Evolutionary conservation across 805 yeast genomes (phyloP), one percentile per base, ranked within the genome.

Genomic region (Ogataea glucozyma): DNA sequence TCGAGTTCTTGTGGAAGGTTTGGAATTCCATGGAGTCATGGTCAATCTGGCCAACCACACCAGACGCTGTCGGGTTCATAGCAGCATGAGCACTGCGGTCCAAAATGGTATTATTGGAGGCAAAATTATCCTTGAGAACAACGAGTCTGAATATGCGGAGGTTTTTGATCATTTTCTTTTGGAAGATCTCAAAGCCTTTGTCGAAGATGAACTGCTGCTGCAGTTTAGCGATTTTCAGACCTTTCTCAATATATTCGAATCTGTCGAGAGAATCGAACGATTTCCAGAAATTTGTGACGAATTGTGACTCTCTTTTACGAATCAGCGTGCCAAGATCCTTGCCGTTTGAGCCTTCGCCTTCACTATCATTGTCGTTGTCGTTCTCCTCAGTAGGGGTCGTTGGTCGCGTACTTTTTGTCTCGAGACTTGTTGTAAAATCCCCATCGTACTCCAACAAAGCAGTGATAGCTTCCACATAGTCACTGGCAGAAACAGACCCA

Each of bases 401-500:
- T 6, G 47, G 50, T 8, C 37, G 18, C 18, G 34, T n/a, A 10
- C 35, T 33, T 31, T 31, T 41, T 10, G 26, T 50, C 52, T 11
- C 38, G 12, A 21, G 44, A 37, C 13, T 41, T 13, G 32, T 44
- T 6, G 42, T 43, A 8, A 56, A 47, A 16, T 55, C 62, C n/a
- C 66, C 73, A 44, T 83, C 86, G 41, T 73, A 76, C 57, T 93
- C 97, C 18, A 93, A 66, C 40, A 91, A 62, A 2, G 98, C 97
- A 3, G 89, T 78, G 7, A 93, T 67, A 0, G 96, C 78, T 58
- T 93, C 97, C 3, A 87, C 96, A 58, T 85, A 88, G 61, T 93
- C 99, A 64, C 88, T 86, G 0, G 98, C 98, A 27, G 95, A 81
- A 12, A 91, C 71, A 11, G 85, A 79, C 1, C 97, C 97, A 47